Evolutionary conservation across 2,329 filamentous ascomycete species (phyloP).

Genomic region (Alternaria ventricosa): DNA sequence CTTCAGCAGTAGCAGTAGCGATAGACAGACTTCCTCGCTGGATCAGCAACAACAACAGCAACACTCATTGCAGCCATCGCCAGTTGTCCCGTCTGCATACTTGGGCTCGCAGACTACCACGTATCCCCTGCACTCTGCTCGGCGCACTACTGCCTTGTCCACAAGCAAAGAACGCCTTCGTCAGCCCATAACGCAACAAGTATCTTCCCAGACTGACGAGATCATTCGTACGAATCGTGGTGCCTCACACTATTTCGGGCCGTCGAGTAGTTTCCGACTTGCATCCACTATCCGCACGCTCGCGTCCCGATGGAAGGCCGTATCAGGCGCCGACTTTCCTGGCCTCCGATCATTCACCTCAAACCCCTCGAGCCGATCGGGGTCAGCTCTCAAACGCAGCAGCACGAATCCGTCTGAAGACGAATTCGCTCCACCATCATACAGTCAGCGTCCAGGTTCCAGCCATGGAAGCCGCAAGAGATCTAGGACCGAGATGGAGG

Average conservation of each 20-base stretch:
- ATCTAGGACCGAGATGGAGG: slow-evolving; percentile 22
- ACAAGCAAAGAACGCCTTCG: slow-evolving; percentile 7
- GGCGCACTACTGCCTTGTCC: slow-evolving; percentile 11
- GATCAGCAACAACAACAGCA: slow-evolving; percentile 9
- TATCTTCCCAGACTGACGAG: slow-evolving; percentile 19
- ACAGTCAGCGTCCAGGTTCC: slow-evolving; percentile 3
- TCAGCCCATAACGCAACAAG: slow-evolving; percentile 21
- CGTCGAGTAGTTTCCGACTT: slow-evolving; percentile 35
- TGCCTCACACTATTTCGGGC: slow-evolving; percentile 37
- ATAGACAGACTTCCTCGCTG: neutral
- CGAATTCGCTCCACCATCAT: slow-evolving; percentile 19
- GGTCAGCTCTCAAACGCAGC: slow-evolving; percentile 11
- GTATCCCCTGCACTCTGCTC: slow-evolving; percentile 11
- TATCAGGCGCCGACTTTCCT: slow-evolving; percentile 16
- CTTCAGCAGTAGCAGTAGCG: slow-evolving; percentile 21
- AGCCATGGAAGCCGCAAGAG: slow-evolving; percentile 24
- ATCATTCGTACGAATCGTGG: slow-evolving; percentile 26
- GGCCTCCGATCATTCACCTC: slow-evolving; percentile 10
- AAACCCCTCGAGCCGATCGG: slow-evolving; percentile 8
- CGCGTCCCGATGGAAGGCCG: slow-evolving; percentile 29
- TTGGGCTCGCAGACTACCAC: neutral
- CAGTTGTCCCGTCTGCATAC: neutral
- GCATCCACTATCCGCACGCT: slow-evolving; percentile 29
- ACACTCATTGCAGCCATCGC: slow-evolving; percentile 8
- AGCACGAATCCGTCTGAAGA: slow-evolving; percentile 28